Evolutionary conservation across 805 yeast genomes (phyloP).

Genomic region (Starmerella vitae): DNA sequence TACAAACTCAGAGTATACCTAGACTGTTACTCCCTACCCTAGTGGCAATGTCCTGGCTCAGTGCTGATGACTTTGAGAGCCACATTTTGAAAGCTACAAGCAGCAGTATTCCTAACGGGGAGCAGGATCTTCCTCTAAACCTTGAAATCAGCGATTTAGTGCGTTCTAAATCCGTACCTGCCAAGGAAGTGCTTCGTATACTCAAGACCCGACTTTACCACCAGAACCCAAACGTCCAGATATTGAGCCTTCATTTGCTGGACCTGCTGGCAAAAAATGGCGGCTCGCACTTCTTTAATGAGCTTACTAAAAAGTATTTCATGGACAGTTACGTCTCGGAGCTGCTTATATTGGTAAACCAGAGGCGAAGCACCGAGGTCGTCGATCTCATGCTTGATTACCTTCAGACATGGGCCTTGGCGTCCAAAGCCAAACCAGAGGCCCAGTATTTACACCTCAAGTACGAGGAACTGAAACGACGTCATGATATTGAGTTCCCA

Average conservation of each 20-base stretch:
- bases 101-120: conserved; percentile 85
- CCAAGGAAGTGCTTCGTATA: conserved; percentile 76
- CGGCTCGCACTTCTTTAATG: conserved; percentile 70
- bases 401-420: conserved; percentile 64
- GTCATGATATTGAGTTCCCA: conserved; percentile 56
- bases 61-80: conserved; percentile 36
- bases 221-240: conserved; percentile 66
- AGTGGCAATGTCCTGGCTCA: conserved; percentile 28
- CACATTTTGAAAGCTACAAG: conserved; percentile 39
- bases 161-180: conserved; percentile 61
- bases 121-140: conserved; percentile 54
- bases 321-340: conserved; percentile 66
- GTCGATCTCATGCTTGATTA: conserved; percentile 46
- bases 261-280: conserved; percentile 89
- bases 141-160: conserved; percentile 80
- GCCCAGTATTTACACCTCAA: conserved; percentile 49
- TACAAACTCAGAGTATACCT: not conserved
- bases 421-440: conserved; percentile 55
- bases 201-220: conserved; percentile 60
- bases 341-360: conserved; percentile 33
- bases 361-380: conserved; percentile 37
- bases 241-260: conserved; percentile 58
- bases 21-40: not conserved
- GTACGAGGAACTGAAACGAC: conserved; percentile 40
- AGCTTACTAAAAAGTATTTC: conserved; percentile 72